A percentile compares a stretch with the other conserved stretches of the same genome.
These are phyloP conservation scores for Kodamaea arcana DNA, from an alignment of 1,139 yeast genomes.

Conservation along the genomic window DNA sequence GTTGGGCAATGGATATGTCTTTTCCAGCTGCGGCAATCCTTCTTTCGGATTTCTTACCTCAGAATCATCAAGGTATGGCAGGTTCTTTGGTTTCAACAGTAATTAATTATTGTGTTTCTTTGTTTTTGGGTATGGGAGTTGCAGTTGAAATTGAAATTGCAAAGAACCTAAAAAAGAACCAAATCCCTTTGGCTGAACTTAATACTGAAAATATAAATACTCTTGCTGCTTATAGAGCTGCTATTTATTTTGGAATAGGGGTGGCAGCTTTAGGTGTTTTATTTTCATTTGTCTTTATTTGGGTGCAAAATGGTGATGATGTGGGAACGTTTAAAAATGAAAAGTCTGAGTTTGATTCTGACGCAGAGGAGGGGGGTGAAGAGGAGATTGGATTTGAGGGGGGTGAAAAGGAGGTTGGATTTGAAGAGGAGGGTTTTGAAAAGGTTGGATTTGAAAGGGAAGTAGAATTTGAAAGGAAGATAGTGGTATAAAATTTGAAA, in stretches of 20 bases:
- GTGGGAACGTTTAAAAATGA: constrained; percentile 5
- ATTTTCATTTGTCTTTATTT: constrained; percentile 26
- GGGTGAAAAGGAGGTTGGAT: background rate
- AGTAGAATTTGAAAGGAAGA: too few species aligned
- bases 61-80: constrained; percentile 56
- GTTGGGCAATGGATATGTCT: constrained; percentile 59
- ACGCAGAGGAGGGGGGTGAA: too few species aligned
- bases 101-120: constrained; percentile 50
- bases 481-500: too few species aligned
- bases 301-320: constrained; percentile 17
- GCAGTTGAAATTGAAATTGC: constrained; percentile 42
- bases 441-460: too few species aligned
- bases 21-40: constrained; percentile 56
- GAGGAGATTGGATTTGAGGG: too few species aligned
- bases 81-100: constrained; percentile 55
- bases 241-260: constrained; percentile 39
- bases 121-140: constrained; percentile 49
- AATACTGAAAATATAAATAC: constrained; percentile 6
- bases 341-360: too few species aligned
- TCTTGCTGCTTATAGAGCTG: constrained; percentile 40
- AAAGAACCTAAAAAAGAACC: constrained; percentile 6
- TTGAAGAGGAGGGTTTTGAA: too few species aligned
- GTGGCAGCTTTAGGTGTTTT: constrained; percentile 34
- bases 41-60: constrained; percentile 47
- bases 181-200: too few species aligned